Evolutionary conservation across 176 grass and related monocot genomes (phyloP), one percentile per base, ranked within the genome.

Genomic region (Canna indica): DNA sequence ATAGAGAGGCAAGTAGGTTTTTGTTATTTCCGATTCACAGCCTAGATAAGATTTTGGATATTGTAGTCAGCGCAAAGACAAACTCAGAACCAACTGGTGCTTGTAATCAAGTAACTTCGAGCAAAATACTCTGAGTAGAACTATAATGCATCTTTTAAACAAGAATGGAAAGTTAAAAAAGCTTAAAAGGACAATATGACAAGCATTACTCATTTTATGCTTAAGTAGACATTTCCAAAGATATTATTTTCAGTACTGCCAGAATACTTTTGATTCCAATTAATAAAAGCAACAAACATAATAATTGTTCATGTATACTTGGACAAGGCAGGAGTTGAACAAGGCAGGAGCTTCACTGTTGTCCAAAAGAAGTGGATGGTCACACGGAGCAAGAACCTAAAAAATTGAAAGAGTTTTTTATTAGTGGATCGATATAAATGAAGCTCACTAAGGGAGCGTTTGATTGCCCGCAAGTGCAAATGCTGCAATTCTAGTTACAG

Each of bases 321-420:
- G n/a, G n/a, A n/a, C n/a, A n/a, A n/a, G n/a, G n/a, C n/a, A n/a
- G n/a, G 75, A 96, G 86, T 88, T 91, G 79, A 96, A 96, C 65
- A 96, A 77, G 66, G 71, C 73, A 44, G 73, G 76, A n/a, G 80
- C 87, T 81, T 96, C 88, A 64, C 74, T 74, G 69, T 78, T 88
- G 58, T 84, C 81, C 77, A 96, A 82, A 73, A 96, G 83, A 44
- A 39, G 69, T 39, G 88, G 93, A 81, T 96, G 71, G 74, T 96
- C 93, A 82, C 79, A 96, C 65, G 91, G 74, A 7, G 88, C 88
- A 87, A 96, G 86, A 76, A 96, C 86, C 93, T 96, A 83, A 26
- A 79, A 85, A 4, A 73, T 16, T 6, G 30, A 8, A 29, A 61
- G 15, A 79, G 46, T 58, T 77, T 39, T 31, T 73, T 41, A 83